Conservation (phyloP, 257 asterid genomes). For the Echites panduratus region DNA sequence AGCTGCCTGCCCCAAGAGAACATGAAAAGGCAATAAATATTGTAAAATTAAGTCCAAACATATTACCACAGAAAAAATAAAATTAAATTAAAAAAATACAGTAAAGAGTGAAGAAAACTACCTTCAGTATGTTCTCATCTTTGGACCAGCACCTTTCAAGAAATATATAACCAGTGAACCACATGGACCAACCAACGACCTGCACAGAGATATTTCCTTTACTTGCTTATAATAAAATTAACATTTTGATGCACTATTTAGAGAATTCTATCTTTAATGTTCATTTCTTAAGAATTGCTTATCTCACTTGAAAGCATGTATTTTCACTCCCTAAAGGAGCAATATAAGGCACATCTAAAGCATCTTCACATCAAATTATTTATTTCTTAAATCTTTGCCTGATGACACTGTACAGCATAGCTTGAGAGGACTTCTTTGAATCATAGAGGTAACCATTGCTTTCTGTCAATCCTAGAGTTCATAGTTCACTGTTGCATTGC, state of each 20-base stretch:
- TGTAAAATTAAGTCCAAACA: constrained; percentile 12
- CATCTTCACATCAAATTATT: background rate
- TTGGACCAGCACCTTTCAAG: constrained; percentile 69
- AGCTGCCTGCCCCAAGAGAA: constrained; percentile 46
- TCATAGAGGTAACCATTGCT: too few species aligned
- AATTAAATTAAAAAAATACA: too few species aligned
- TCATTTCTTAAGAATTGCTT: background rate
- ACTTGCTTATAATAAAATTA: background rate
- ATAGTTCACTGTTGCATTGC: background rate
- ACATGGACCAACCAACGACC: constrained; percentile 91
- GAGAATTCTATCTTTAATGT: background rate
- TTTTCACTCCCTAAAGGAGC: too few species aligned
- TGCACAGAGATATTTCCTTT: constrained; percentile 13
- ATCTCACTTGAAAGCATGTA: too few species aligned
- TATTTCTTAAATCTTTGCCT: background rate
- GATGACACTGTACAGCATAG: background rate
- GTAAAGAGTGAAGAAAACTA: constrained; percentile 10
- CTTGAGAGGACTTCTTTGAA: background rate
- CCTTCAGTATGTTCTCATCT: constrained; percentile 67
- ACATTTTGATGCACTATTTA: background rate
- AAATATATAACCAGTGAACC: constrained; percentile 64
- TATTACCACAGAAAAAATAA: background rate
- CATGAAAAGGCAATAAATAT: constrained; percentile 13
- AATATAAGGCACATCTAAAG: background rate
- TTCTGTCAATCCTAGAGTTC: background rate